These are phyloP conservation scores for Penicillium cinerascens DNA, from an alignment of 495 filamentous ascomycete species.

Conservation along the genomic window DNA sequence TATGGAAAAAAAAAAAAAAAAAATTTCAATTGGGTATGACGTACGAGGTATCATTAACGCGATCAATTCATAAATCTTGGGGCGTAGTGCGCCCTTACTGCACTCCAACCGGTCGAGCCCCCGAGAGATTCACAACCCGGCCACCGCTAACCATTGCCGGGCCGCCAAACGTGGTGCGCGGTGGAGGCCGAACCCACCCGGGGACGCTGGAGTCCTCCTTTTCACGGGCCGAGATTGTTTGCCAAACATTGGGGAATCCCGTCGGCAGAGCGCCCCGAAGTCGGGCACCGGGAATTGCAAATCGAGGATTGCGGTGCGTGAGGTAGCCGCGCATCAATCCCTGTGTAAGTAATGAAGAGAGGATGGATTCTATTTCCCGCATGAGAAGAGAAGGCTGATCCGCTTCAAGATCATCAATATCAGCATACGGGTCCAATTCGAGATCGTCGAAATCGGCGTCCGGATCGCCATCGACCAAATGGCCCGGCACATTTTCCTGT, in stretches of 20 bases:
- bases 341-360: conserved; percentile 74
- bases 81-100: conserved; percentile 16
- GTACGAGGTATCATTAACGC: conserved; percentile 5
- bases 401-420: conserved; percentile 4
- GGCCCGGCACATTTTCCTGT: conserved; percentile 24
- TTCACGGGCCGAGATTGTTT: conserved; percentile 47
- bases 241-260: conserved; percentile 61
- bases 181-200: conserved; percentile 51
- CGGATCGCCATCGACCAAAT: conserved; percentile 37
- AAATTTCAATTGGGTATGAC: neutral
- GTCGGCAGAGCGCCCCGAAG: conserved; percentile 56
- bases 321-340: conserved; percentile 85
- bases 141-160: conserved; percentile 30
- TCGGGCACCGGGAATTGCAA: conserved; percentile 80
- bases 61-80: neutral
- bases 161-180: conserved; percentile 13
- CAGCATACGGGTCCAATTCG: conserved; percentile 40
- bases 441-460: conserved; percentile 44
- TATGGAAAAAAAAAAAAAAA: too few relatives aligned
- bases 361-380: conserved; percentile 70
- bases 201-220: conserved; percentile 44
- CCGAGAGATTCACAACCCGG: conserved; percentile 52
- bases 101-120: conserved; percentile 50
- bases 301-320: conserved; percentile 67
- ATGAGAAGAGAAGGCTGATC: conserved; percentile 49